A percentile compares a stretch with the other conserved stretches of the same genome.
These are phyloP conservation scores for Clathrus columnatus DNA, from an alignment of 768 basidiomycete genomes.

Conservation along the genomic window DNA sequence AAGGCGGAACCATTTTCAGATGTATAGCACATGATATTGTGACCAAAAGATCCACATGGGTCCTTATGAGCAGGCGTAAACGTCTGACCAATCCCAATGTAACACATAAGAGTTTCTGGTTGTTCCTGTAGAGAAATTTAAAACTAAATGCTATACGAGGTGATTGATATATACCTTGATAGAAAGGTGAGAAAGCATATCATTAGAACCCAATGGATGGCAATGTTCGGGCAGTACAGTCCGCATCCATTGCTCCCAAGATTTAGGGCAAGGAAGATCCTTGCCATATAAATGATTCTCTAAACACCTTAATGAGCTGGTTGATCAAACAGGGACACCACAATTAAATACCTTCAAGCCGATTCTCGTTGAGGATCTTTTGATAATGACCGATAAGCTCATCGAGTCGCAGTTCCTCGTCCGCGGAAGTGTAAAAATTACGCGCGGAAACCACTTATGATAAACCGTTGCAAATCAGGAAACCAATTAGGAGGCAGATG, in stretches of 20 bases:
- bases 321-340: neutral
- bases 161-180: slow-evolving; percentile 32
- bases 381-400: slow-evolving; percentile 3
- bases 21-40: slow-evolving; percentile 81
- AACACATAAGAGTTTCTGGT: slow-evolving; percentile 80
- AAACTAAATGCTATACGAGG: slow-evolving; percentile 4
- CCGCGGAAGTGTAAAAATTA: neutral
- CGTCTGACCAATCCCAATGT: slow-evolving; percentile 73
- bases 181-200: slow-evolving; percentile 51
- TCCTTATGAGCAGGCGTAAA: slow-evolving; percentile 84
- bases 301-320: neutral
- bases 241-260: slow-evolving; percentile 58
- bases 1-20: slow-evolving; percentile 64
- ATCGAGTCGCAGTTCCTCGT: slow-evolving; percentile 3
- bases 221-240: slow-evolving; percentile 44
- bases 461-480: neutral
- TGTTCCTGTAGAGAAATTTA: slow-evolving; percentile 31
- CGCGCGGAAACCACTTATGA: slow-evolving; percentile 1
- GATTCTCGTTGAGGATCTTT: neutral
- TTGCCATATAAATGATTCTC: slow-evolving; percentile 48
- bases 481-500: neutral
- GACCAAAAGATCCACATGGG: slow-evolving; percentile 74
- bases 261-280: slow-evolving; percentile 57
- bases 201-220: slow-evolving; percentile 43
- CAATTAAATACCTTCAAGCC: neutral